These are phyloP conservation scores for Gorgonomyces haynaldii DNA, from an alignment of 192 early-diverging fungal genomes.

Conservation along the genomic window DNA sequence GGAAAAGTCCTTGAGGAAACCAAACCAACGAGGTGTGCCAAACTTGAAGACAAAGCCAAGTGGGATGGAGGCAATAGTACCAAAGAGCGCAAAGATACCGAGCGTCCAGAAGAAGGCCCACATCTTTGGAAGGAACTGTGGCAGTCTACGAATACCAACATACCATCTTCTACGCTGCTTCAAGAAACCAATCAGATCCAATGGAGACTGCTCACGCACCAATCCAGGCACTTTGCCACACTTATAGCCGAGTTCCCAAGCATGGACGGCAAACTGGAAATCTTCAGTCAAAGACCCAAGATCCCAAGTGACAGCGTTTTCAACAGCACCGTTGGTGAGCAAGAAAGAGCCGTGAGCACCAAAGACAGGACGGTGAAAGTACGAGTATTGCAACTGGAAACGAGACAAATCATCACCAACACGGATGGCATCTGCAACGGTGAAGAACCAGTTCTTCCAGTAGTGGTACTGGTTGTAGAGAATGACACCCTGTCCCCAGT, in stretches of 20 bases:
- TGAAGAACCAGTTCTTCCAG: conserved; percentile 46
- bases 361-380: conserved; percentile 41
- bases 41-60: conserved; percentile 21
- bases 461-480: conserved; percentile 49
- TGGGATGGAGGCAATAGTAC: conserved; percentile 29
- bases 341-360: conserved; percentile 46
- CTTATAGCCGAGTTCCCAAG: conserved; percentile 38
- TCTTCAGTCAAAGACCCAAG: conserved; percentile 44
- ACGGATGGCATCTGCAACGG: conserved; percentile 41
- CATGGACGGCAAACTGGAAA: conserved; percentile 40
- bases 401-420: conserved; percentile 43
- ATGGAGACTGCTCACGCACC: conserved; percentile 41
- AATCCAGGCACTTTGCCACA: conserved; percentile 37
- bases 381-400: conserved; percentile 50
- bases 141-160: conserved; percentile 45
- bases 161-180: conserved; percentile 51
- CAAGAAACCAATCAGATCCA: conserved; percentile 38
- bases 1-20: conserved; percentile 39
- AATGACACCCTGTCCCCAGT: conserved; percentile 42
- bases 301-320: conserved; percentile 48
- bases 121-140: conserved; percentile 36
- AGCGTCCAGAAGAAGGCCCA: conserved; percentile 46
- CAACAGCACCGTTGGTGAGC: conserved; percentile 39
- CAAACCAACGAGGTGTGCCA: conserved; percentile 43
- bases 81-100: conserved; percentile 30